A percentile compares a stretch with the other conserved stretches of the same genome.
phyloP scores from a whole-genome alignment of 192 early-diverging fungal genomes.

The Coemansia reversa region DNA sequence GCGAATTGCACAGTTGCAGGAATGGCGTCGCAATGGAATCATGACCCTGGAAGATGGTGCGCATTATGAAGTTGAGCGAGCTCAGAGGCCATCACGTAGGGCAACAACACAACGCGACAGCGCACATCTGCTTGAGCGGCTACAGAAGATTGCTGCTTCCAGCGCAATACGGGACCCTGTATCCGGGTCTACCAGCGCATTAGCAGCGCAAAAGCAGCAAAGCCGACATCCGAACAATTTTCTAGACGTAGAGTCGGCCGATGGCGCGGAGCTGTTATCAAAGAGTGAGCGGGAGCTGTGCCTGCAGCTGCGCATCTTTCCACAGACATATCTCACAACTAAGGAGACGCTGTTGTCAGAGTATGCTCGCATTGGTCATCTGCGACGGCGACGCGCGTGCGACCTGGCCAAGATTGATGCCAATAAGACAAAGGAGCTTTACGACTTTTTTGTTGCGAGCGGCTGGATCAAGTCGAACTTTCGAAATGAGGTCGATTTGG shows the following conservation, averaged over 20 bases:
- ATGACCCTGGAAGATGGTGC: constrained; percentile 70
- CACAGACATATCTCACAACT: constrained; percentile 85
- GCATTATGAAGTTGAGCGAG: constrained; percentile 72
- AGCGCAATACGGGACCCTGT: constrained; percentile 14
- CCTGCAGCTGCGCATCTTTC: constrained; percentile 77
- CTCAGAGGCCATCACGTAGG: constrained; percentile 51
- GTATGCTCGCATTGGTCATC: constrained; percentile 68
- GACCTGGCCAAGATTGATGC: constrained; percentile 91
- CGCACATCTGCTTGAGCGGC: constrained; percentile 42
- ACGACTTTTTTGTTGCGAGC: constrained; percentile 89
- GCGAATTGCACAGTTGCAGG: constrained; percentile 82
- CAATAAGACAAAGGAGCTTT: constrained; percentile 82
- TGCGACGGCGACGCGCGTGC: constrained; percentile 76
- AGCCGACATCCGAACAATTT: constrained; percentile 43
- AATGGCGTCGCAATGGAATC: constrained; percentile 88
- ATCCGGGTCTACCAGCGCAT: background rate
- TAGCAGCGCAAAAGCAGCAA: constrained; percentile 5
- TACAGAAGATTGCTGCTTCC: constrained; percentile 38
- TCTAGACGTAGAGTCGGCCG: constrained; percentile 75
- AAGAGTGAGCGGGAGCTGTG: constrained; percentile 80
- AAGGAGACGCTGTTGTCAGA: constrained; percentile 89
- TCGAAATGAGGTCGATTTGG: background rate
- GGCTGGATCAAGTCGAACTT: constrained; percentile 80
- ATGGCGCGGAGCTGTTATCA: constrained; percentile 84
- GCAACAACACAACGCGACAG: constrained; percentile 50